phyloP scores from a whole-genome alignment of 495 filamentous ascomycete genomes.

The Cercophora samala region DNA sequence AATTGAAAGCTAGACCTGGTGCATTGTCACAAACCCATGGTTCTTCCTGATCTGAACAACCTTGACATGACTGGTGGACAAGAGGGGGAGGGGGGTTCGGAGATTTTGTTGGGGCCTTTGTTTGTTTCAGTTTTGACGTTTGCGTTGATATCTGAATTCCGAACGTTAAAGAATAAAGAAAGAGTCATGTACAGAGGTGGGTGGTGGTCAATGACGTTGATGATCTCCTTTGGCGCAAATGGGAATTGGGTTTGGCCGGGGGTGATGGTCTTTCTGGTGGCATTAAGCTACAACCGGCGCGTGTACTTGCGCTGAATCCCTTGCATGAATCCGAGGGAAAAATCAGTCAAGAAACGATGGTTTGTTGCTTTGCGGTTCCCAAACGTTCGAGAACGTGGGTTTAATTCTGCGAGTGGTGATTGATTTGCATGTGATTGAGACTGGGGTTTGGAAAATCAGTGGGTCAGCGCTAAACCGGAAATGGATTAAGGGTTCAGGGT shows the following conservation, averaged over 20 bases:
- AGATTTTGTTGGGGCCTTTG: neutral
- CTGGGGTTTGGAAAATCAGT: neutral
- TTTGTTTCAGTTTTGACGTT: neutral
- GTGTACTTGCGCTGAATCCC: neutral
- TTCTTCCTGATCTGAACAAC: neutral
- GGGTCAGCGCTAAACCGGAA: neutral
- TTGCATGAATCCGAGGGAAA: neutral
- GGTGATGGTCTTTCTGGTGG: no score
- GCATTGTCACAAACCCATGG: no score
- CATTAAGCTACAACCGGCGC: no score
- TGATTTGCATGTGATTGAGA: neutral
- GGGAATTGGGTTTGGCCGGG: neutral
- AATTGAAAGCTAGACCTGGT: neutral
- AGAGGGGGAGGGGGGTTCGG: no score
- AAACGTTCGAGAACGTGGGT: neutral
- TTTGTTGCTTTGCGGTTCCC: neutral
- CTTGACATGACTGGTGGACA: neutral
- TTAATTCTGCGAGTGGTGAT: neutral
- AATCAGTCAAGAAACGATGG: neutral
- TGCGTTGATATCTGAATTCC: neutral
- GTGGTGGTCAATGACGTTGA: no score
- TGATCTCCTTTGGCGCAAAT: no score
- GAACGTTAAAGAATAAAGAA: neutral
- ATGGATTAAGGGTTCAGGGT: no score
- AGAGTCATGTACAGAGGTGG: neutral